These are phyloP conservation scores for Cajanus cajan DNA, from an alignment of 306 rosid species.

Conservation along the genomic window DNA sequence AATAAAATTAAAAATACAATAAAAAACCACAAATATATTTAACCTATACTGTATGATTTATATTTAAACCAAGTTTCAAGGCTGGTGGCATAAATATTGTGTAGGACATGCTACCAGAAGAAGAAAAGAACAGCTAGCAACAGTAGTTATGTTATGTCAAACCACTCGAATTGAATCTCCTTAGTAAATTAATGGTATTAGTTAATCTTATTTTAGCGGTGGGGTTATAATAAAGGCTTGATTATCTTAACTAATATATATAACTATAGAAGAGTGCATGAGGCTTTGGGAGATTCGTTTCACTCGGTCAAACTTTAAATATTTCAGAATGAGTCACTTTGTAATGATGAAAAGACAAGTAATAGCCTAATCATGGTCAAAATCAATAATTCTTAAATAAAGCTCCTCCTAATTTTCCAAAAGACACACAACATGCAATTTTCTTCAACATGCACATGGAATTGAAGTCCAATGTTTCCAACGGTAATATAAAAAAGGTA, in stretches of 20 bases:
- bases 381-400: not conserved
- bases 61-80: too few species aligned
- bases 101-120: not conserved
- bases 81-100: not conserved
- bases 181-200: constrained; percentile 18
- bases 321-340: not conserved
- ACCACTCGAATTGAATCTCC: not conserved
- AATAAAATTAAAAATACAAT: too few species aligned
- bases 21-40: too few species aligned
- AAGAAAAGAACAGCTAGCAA: too few species aligned
- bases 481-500: not conserved
- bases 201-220: not conserved
- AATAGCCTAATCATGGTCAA: not conserved
- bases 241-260: not conserved
- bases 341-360: not conserved
- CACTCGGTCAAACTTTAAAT: not conserved
- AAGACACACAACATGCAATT: not conserved
- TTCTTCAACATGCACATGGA: not conserved
- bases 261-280: too few species aligned
- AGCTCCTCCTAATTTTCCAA: not conserved
- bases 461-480: not conserved
- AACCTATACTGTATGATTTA: too few species aligned
- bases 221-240: not conserved
- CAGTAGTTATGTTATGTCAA: not conserved
- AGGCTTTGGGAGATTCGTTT: constrained; percentile 1